These are phyloP conservation scores for Gaultheria prostrata DNA, from an alignment of 148 eudicot species.

Conservation along the genomic window DNA sequence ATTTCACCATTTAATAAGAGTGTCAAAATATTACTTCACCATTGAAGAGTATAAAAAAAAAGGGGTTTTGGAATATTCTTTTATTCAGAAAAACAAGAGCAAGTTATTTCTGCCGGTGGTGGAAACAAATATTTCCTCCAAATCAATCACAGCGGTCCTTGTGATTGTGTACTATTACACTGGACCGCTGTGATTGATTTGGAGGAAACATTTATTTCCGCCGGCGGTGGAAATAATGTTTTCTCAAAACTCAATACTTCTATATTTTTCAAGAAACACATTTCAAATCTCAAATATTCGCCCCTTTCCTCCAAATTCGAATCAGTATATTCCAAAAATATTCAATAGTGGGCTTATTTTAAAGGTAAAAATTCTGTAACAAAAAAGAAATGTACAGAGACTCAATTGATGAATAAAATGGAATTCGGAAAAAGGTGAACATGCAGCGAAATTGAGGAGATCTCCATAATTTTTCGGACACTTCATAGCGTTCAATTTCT, in stretches of 20 bases:
- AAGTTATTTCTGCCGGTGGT: too few species aligned
- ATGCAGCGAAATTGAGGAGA: background rate
- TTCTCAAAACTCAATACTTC: background rate
- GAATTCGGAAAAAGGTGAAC: background rate
- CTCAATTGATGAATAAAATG: background rate
- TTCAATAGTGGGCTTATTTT: background rate
- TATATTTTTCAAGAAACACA: background rate
- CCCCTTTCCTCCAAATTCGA: background rate
- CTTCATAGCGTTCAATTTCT: background rate
- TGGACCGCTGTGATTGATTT: too few species aligned
- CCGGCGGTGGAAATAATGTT: too few species aligned
- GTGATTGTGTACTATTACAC: too few species aligned
- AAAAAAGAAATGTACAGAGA: background rate
- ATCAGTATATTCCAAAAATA: background rate
- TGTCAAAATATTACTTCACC: background rate
- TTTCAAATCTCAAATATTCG: background rate
- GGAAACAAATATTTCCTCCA: too few species aligned
- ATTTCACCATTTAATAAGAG: too few species aligned
- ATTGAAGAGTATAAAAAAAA: background rate
- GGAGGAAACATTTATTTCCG: too few species aligned
- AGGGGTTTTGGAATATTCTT: too few species aligned
- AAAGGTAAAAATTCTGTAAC: background rate
- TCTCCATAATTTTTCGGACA: background rate
- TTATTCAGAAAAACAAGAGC: too few species aligned
- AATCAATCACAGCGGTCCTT: too few species aligned